Evolutionary conservation across 176 grass and related monocot genomes (phyloP).

Genomic region (Luzula sylvatica): DNA sequence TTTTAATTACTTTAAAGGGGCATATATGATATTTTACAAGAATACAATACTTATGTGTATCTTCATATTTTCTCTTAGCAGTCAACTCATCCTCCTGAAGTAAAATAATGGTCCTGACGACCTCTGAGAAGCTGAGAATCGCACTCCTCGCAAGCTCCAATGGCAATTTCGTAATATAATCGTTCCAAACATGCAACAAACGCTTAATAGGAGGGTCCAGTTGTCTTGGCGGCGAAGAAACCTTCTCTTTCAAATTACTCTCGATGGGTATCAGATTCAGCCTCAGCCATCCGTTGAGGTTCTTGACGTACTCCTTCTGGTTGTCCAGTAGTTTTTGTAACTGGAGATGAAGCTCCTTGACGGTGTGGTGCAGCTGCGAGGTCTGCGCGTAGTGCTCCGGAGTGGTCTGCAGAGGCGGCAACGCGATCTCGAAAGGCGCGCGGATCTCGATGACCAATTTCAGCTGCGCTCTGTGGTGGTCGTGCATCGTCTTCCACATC

Average conservation of each 20-base stretch:
- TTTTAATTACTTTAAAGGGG: too few relatives aligned
- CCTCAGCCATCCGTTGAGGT: constrained; percentile 76
- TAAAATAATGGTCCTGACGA: constrained; percentile 41
- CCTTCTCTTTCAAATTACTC: constrained; percentile 78
- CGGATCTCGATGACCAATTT: constrained; percentile 25
- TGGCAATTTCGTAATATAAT: constrained; percentile 66
- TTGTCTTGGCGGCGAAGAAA: constrained; percentile 58
- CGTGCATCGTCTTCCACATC: constrained; percentile 74
- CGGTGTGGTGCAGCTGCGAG: constrained; percentile 39
- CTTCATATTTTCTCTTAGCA: constrained; percentile 52
- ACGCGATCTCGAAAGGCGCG: constrained; percentile 31
- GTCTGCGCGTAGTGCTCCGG: constrained; percentile 49
- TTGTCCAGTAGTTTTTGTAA: constrained; percentile 58
- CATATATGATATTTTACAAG: too few relatives aligned
- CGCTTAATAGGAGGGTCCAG: constrained; percentile 55
- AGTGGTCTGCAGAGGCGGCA: constrained; percentile 51
- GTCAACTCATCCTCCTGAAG: constrained; percentile 61
- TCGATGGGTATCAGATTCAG: constrained; percentile 84
- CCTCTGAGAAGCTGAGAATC: constrained; percentile 62
- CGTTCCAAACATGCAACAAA: constrained; percentile 72
- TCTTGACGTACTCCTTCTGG: constrained; percentile 74
- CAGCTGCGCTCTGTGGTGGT: constrained; percentile 44
- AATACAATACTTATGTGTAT: too few relatives aligned
- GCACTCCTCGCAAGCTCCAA: constrained; percentile 55
- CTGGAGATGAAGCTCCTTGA: constrained; percentile 63